Conservation (phyloP, 495 filamentous ascomycete species). For the Tuber umbilicatum region DNA sequence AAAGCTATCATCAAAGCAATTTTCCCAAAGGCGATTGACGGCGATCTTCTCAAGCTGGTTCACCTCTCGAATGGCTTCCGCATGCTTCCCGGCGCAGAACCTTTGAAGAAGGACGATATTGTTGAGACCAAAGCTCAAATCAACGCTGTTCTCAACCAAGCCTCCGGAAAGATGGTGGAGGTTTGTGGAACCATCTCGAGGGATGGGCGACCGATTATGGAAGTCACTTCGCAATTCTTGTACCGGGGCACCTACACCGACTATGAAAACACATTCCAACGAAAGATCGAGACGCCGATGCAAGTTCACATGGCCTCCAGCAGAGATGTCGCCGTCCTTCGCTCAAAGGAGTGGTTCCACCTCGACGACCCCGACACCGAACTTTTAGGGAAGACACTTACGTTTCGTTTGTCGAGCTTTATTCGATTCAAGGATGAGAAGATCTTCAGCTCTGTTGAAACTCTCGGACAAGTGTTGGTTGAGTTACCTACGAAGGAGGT, state of each 20-base stretch:
- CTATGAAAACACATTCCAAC: slow-evolving; percentile 96
- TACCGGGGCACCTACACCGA: slow-evolving; percentile 90
- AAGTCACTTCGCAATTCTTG: slow-evolving; percentile 94
- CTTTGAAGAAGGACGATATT: slow-evolving; percentile 87
- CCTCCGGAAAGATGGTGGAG: slow-evolving; percentile 98
- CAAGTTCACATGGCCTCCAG: slow-evolving; percentile 76
- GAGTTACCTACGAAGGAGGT: slow-evolving; percentile 97
- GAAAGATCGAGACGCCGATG: slow-evolving; percentile 92
- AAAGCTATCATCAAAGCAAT: slow-evolving; percentile 98
- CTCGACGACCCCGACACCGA: slow-evolving; percentile 73
- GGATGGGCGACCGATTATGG: slow-evolving; percentile 85
- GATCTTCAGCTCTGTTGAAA: slow-evolving; percentile 88
- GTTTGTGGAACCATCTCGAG: slow-evolving; percentile 92
- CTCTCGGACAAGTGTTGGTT: slow-evolving; percentile 81
- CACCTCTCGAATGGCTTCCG: slow-evolving; percentile 96
- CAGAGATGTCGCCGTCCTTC: slow-evolving; percentile 87
- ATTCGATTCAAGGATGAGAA: slow-evolving; percentile 91
- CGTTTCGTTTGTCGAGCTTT: slow-evolving; percentile 89
- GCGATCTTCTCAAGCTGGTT: slow-evolving; percentile 87
- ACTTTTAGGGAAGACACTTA: slow-evolving; percentile 82
- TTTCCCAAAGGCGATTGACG: slow-evolving; percentile 89
- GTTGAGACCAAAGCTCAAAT: slow-evolving; percentile 90
- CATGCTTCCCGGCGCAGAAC: slow-evolving; percentile 93
- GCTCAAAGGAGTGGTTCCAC: slow-evolving; percentile 95
- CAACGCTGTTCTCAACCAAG: slow-evolving; percentile 96